Base-by-base conservation (phyloP, 2,329 filamentous ascomycete species). In the Magnaporthiopsis poae region DNA sequence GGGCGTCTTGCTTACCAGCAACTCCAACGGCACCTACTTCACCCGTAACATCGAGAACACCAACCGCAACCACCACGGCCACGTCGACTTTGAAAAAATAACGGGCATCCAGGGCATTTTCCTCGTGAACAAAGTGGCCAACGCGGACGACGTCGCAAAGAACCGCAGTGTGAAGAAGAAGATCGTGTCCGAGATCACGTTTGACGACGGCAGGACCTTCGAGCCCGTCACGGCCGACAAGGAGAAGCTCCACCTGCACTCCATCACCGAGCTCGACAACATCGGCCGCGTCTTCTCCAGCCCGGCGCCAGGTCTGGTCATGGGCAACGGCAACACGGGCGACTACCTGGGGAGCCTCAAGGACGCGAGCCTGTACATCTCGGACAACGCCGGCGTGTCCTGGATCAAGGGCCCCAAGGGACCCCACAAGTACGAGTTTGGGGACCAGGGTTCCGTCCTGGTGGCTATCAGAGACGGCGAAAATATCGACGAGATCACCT, bases 11-110 rank as follows among this genome's bases (percentile, higher is more conserved):
- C 94, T 97, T 73, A 96, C 92, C 7, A 98, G 94, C 75, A 99
- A 99, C 75, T 98, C 93, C 39, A 96, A 98, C 74, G 95, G 95
- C 68, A 97, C 92, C 2, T 97, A 94, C 77, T 99, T 98, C 75
- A 95, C 90, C 2, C 88, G 90, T 73, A 98, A 96, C 72, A 85
- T 94, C 66, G 90, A 96, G 68, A 90, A 97, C 75, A 97, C 94
- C 46, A 98, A 99, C 76, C 90, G 93, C 72, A 90, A 94, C 72
- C 72, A 75, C 12, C 78, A 80, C 35, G 92, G 92, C 2, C 85
- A 88, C 67, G 93, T 99, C 64, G 95, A 99, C 76, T 99, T 98
- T 72, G 95, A 99, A 75, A 96, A 96, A 78, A 88, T 99, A 65
- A 84, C 89, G 60, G 89, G 90, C 66, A 94, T 99, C 52, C 93